phyloP scores from a whole-genome alignment of 2,329 filamentous ascomycete genomes.

The Pseudopithomyces chartarum region DNA sequence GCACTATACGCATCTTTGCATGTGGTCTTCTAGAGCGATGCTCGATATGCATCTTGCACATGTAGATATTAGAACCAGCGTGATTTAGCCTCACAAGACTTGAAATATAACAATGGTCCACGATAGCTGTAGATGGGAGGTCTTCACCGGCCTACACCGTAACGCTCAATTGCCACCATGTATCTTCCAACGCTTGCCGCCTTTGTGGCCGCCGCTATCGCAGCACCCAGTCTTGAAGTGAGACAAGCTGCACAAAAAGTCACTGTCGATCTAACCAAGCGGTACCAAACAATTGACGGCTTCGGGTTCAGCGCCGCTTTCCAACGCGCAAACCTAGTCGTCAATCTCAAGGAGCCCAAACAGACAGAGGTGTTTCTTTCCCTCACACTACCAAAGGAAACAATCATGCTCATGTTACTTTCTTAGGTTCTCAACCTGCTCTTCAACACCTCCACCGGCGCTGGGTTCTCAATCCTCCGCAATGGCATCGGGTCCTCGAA shows the following conservation, averaged over 20 bases:
- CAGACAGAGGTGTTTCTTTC: constrained; percentile 39
- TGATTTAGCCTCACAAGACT: background rate
- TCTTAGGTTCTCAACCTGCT: constrained; percentile 45
- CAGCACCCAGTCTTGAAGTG: constrained; percentile 19
- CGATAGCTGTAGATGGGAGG: background rate
- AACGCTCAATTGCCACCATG: constrained; percentile 11
- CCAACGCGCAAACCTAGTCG: constrained; percentile 53
- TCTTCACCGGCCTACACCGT: background rate
- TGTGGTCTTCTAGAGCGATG: background rate
- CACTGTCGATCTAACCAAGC: constrained; percentile 49
- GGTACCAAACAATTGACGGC: constrained; percentile 54
- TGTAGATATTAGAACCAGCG: background rate
- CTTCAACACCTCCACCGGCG: constrained; percentile 52
- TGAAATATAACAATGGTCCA: background rate
- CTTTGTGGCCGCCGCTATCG: constrained; percentile 16
- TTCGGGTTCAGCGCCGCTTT: constrained; percentile 54
- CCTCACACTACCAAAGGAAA: too few species aligned
- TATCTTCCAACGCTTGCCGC: constrained; percentile 13
- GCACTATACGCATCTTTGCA: background rate
- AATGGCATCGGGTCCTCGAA: constrained; percentile 54
- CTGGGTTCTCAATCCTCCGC: constrained; percentile 53
- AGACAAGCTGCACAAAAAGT: constrained; percentile 36
- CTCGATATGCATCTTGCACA: background rate
- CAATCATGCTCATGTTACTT: too few species aligned
- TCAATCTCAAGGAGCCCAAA: constrained; percentile 47